Percentiles rank a stretch among this genome's conserved stretches.
phyloP scores from a whole-genome alignment of 345 rosid species.

The Salix koriyanagi region DNA sequence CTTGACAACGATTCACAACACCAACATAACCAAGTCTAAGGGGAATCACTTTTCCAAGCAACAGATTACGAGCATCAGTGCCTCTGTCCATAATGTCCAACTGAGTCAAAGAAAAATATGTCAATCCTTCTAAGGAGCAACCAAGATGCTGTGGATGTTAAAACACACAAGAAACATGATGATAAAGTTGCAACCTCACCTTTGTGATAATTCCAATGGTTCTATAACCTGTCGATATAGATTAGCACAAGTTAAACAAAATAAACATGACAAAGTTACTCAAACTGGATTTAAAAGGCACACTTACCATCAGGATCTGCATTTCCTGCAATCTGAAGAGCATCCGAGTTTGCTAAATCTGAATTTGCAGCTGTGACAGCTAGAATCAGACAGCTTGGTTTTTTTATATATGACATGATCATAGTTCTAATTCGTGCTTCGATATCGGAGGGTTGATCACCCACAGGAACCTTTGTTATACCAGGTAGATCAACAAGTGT shows the following conservation, averaged over 20 bases:
- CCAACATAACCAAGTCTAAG: constrained; percentile 94
- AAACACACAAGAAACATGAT: not conserved
- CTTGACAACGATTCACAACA: constrained; percentile 91
- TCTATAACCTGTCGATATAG: constrained; percentile 54
- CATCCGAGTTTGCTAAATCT: constrained; percentile 94
- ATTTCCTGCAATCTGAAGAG: constrained; percentile 85
- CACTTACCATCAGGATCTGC: constrained; percentile 88
- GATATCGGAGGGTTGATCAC: constrained; percentile 91
- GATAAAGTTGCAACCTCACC: constrained; percentile 36
- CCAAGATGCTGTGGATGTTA: not conserved
- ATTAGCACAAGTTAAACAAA: constrained; percentile 7
- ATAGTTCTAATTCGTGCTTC: constrained; percentile 93
- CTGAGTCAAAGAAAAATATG: constrained; percentile 37
- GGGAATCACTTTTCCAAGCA: constrained; percentile 89
- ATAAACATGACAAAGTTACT: not conserved
- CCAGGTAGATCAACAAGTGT: constrained; percentile 97
- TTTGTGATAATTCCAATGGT: constrained; percentile 91
- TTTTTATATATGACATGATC: constrained; percentile 92
- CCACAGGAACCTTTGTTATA: constrained; percentile 91
- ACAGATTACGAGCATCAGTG: constrained; percentile 81
- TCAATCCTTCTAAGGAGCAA: not conserved
- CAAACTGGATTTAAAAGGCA: constrained; percentile 1
- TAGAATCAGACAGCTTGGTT: constrained; percentile 72
- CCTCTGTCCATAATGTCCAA: constrained; percentile 99
- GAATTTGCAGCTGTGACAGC: constrained; percentile 93